These are phyloP conservation scores for Encephalitozoon hellem DNA, from an alignment of 371 early-diverging fungal species.

Conservation along the genomic window DNA sequence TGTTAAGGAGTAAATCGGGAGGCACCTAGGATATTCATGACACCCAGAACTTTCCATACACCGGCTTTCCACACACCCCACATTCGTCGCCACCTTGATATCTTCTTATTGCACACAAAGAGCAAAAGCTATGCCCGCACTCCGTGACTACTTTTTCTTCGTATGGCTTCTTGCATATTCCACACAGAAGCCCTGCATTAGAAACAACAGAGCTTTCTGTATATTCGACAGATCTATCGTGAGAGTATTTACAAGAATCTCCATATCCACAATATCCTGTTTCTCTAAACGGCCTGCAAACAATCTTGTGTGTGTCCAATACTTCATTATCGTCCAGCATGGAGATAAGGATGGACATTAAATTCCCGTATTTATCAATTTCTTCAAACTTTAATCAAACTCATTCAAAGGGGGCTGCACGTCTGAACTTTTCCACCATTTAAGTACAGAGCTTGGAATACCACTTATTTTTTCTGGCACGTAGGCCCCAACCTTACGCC, in stretches of 20 bases:
- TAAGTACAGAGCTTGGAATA: background rate
- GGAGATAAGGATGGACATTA: background rate
- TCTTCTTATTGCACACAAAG: slow-evolving; percentile 14
- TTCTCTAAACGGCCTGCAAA: slow-evolving; percentile 45
- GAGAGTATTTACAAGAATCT: slow-evolving; percentile 44
- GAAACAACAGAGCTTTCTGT: background rate
- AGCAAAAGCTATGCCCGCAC: slow-evolving; percentile 33
- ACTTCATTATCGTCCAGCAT: background rate
- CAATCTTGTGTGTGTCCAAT: slow-evolving; percentile 23
- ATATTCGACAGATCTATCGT: slow-evolving; percentile 12
- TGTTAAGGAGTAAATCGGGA: background rate
- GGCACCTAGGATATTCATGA: background rate
- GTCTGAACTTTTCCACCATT: background rate
- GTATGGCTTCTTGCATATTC: slow-evolving; percentile 8
- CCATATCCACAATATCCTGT: slow-evolving; percentile 54
- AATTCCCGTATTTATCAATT: too few relatives aligned
- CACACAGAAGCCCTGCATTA: background rate
- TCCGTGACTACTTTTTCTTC: slow-evolving; percentile 6
- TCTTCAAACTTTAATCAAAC: background rate
- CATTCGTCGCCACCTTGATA: slow-evolving; percentile 16
- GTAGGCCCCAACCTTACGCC: background rate
- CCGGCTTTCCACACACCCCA: slow-evolving; percentile 9
- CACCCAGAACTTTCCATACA: slow-evolving; percentile 21
- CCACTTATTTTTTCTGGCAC: background rate
- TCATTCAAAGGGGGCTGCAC: background rate